Conservation (phyloP, 2,329 filamentous ascomycete species). For the Pestalotiopsis sp. region DNA sequence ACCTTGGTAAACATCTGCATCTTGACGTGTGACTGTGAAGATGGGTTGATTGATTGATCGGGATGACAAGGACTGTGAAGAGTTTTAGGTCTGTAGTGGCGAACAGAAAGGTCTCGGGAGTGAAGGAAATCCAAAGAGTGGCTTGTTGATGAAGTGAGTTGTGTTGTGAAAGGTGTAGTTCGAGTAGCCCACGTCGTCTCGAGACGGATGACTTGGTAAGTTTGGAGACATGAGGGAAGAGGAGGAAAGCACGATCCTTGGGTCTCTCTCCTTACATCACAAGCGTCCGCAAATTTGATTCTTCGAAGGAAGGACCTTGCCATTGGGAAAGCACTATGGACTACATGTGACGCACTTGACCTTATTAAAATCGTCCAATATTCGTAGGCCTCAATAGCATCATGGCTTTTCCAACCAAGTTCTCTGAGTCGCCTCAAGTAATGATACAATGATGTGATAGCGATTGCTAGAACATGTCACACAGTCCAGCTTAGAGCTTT, state of each 20-base stretch:
- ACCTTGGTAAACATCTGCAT: slow-evolving; percentile 8
- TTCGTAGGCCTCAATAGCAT: no score
- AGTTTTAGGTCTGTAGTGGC: not conserved
- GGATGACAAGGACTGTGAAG: not conserved
- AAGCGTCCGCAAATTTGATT: no score
- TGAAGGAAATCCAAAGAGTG: not conserved
- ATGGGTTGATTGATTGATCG: not conserved
- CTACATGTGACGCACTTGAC: no score
- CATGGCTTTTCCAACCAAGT: no score
- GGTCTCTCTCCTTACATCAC: no score
- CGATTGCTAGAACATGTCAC: not conserved
- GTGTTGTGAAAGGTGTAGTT: not conserved
- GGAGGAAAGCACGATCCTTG: no score
- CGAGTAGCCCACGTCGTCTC: no score
- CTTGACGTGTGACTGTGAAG: not conserved
- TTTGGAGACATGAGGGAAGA: not conserved
- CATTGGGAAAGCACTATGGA: no score
- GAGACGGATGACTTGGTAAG: not conserved
- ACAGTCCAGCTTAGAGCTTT: slow-evolving; percentile 1
- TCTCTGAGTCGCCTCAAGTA: no score
- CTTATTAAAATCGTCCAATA: no score
- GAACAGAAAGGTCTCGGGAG: not conserved
- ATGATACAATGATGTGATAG: not conserved
- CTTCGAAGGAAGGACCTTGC: no score
- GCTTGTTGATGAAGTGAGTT: not conserved